phyloP scores from a whole-genome alignment of 495 filamentous ascomycete species.

The Aspergillus saccharolyticus region DNA sequence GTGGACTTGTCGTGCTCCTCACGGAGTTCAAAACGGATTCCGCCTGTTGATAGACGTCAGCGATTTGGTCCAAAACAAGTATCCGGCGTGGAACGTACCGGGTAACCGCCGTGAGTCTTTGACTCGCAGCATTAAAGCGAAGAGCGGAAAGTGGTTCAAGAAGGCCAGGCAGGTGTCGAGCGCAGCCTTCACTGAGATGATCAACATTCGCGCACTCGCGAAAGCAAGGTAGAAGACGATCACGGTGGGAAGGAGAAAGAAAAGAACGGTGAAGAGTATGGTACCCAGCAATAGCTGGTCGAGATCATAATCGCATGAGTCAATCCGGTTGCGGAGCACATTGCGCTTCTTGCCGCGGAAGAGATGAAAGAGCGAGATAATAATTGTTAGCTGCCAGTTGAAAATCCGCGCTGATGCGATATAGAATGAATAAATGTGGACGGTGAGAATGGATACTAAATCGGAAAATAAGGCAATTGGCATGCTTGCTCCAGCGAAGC shows the following conservation, averaged over 20 bases:
- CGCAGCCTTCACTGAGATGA: constrained; percentile 83
- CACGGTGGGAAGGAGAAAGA: constrained; percentile 92
- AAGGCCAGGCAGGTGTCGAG: constrained; percentile 90
- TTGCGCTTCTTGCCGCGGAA: constrained; percentile 98
- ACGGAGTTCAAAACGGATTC: constrained; percentile 85
- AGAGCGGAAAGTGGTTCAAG: constrained; percentile 96
- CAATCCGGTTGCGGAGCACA: constrained; percentile 92
- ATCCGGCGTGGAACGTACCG: constrained; percentile 44
- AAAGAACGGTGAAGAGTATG: constrained; percentile 91
- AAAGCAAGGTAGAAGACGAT: constrained; percentile 97
- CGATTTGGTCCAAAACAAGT: not conserved
- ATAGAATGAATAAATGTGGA: constrained; percentile 98
- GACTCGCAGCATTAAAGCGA: constrained; percentile 91
- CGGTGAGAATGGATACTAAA: constrained; percentile 81
- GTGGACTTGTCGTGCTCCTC: constrained; percentile 39
- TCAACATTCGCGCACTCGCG: constrained; percentile 86
- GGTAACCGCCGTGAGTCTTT: constrained; percentile 91
- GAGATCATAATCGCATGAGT: constrained; percentile 97
- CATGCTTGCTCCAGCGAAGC: constrained; percentile 94
- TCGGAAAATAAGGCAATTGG: constrained; percentile 96
- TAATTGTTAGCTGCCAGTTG: constrained; percentile 95
- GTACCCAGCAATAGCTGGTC: constrained; percentile 96
- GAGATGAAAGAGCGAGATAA: constrained; percentile 94
- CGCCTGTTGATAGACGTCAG: constrained; percentile 46
- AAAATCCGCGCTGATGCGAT: constrained; percentile 94